Evolutionary conservation across 2,329 filamentous ascomycete genomes (phyloP).

Genomic region (Pseudogymnoascus sp.): DNA sequence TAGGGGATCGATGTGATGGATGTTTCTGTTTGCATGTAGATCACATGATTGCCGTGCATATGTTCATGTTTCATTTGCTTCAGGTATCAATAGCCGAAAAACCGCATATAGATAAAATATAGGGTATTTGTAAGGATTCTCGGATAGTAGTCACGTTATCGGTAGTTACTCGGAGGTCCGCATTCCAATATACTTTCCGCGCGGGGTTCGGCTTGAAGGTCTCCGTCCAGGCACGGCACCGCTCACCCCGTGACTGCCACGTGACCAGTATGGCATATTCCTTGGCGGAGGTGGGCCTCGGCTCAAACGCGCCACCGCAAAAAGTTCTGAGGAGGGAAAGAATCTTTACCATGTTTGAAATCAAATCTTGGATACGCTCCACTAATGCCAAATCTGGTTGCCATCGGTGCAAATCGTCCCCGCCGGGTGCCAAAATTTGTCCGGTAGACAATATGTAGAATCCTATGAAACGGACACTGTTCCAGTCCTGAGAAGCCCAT

Average conservation of each 20-base stretch:
- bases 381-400: background rate
- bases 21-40: background rate
- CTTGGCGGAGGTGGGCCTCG: background rate
- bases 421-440: background rate
- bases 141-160: background rate
- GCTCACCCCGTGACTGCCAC: background rate
- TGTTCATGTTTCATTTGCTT: background rate
- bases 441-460: background rate
- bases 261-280: background rate
- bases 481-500: background rate
- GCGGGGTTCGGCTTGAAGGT: background rate
- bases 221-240: background rate
- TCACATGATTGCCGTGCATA: background rate
- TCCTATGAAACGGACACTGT: background rate
- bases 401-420: background rate
- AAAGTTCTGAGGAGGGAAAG: background rate
- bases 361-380: slow-evolving; percentile 1
- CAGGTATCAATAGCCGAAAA: background rate
- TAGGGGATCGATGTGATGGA: background rate
- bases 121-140: background rate
- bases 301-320: background rate
- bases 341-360: background rate
- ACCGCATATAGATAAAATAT: background rate
- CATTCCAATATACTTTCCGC: background rate
- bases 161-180: background rate